These are phyloP conservation scores for Leishmania guyanensis DNA, from an alignment of 208 protist species.

Conservation along the genomic window DNA sequence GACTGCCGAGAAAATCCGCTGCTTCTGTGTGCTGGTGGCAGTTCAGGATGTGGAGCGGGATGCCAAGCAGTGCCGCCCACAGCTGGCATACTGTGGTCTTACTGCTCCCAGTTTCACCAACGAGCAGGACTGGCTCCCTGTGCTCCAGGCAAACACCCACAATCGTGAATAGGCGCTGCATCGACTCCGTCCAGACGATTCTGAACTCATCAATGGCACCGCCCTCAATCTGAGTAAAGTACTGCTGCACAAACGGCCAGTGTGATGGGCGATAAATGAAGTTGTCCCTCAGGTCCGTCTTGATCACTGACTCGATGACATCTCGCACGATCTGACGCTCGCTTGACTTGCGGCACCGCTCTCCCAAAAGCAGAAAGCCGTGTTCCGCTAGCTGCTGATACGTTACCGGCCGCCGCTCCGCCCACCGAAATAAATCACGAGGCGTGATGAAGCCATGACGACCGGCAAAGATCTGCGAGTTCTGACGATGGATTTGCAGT, in stretches of 20 bases:
- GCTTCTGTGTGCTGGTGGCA: constrained; percentile 99
- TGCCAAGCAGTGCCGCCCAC: constrained; percentile 83
- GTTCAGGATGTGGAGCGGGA: constrained; percentile 97
- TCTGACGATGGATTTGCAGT: constrained; percentile 93
- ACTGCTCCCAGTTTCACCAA: constrained; percentile 99
- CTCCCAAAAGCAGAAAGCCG: constrained; percentile 99
- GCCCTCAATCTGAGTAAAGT: constrained; percentile 68
- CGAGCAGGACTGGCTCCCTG: constrained; percentile 97
- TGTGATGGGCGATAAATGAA: constrained; percentile 71
- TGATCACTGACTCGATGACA: constrained; percentile 83
- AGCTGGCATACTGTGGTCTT: constrained; percentile 99
- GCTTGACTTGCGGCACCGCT: constrained; percentile 94
- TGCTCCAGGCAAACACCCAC: constrained; percentile 94
- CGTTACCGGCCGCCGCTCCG: constrained; percentile 88
- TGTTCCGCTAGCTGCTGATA: constrained; percentile 96
- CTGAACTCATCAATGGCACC: constrained; percentile 80
- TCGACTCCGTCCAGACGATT: constrained; percentile 97
- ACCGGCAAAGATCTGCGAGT: constrained; percentile 98
- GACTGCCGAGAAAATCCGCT: constrained; percentile 97
- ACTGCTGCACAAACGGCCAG: constrained; percentile 83
- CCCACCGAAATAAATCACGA: constrained; percentile 99
- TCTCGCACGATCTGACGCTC: constrained; percentile 96
- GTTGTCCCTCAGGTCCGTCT: constrained; percentile 73
- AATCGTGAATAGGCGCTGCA: constrained; percentile 96
- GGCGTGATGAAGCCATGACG: constrained; percentile 99